A percentile compares a stretch with the other conserved stretches of the same genome.
These are phyloP conservation scores for Batkoa obscura DNA, from an alignment of 371 early-diverging fungal species.

Conservation along the genomic window DNA sequence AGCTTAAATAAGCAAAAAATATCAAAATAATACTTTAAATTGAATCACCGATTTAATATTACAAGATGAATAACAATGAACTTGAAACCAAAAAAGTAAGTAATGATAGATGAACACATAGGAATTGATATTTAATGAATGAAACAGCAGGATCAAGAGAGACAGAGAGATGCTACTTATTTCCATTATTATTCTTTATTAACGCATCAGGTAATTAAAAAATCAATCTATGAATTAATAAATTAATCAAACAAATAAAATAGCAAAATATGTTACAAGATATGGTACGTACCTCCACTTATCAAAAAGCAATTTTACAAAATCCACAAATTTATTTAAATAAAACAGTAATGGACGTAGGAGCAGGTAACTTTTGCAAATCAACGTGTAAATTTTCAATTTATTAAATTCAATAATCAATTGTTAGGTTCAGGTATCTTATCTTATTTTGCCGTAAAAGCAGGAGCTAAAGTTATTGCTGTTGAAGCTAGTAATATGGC, in stretches of 20 bases:
- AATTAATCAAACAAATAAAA: neutral
- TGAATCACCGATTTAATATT: no score
- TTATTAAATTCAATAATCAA: neutral
- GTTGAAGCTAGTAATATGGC: conserved; percentile 96
- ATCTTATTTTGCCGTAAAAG: conserved; percentile 83
- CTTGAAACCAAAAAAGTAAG: no score
- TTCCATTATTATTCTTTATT: conserved; percentile 90
- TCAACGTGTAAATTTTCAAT: no score
- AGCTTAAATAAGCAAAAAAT: no score
- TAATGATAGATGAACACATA: no score
- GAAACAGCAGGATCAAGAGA: no score
- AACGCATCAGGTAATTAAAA: conserved; percentile 71
- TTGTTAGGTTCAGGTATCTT: conserved; percentile 59
- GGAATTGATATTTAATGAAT: no score
- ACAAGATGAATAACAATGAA: no score
- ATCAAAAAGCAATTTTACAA: conserved; percentile 68
- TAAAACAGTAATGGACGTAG: conserved; percentile 86
- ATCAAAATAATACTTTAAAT: no score
- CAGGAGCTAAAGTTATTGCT: conserved; percentile 87
- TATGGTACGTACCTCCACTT: conserved; percentile 81
- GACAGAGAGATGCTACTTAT: conserved; percentile 61
- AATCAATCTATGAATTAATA: no score
- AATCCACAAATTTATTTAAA: conserved; percentile 54
- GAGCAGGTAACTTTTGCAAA: conserved; percentile 47
- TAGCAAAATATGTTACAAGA: conserved; percentile 98